Base-by-base conservation (phyloP, 2,329 filamentous ascomycete species). In the Monilinia fructigena region DNA sequence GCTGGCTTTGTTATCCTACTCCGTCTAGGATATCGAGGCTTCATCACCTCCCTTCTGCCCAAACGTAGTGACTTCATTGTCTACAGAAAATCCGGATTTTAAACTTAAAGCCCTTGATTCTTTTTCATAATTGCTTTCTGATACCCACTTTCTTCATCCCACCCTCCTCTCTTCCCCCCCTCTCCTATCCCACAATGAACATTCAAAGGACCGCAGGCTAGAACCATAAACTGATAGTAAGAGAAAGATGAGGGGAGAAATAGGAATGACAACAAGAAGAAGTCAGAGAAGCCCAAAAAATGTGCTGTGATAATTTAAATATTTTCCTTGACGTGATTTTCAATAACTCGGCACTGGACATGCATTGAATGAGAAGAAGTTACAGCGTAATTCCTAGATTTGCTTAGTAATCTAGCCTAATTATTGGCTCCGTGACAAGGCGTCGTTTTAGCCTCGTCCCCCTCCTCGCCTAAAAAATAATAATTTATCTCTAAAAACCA, bases 401-500 rank as follows among this genome's bases (percentile, higher is more conserved):
- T n/a, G 58, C 58, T 61, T 52, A 61, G 45, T 61, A 61, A 61
- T 61, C 58, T 8, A 26, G 20, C 4, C 45, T 18, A 38, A 50
- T 35, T 12, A 38, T 38, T 38, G 56, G 56, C 20, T 50, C 14
- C 38, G 42, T 50, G 53, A 38, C 62, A 50, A 64, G 62, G 62
- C 62, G 62, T 53, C 28, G 42, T 50, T 50, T 31, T 0, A 66
- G 63, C 63, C 63, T 66, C 50, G 63, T 61, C 14, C 59, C 59
- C 56, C 48, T 61, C 63, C 63, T 60, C 63, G 48, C 55, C 55
- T 61, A 66, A 66, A 66, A 66, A 65, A 50, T 52, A 63, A 63
- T 63, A 45, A 66, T 61, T 64, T 64, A 64, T 64, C 54, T 31
- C 48, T 23, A 28, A 28, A 12, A 60, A 55, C 38, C n/a, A 52